Evolutionary conservation across 805 yeast species (phyloP).

Genomic region (Tetrapisispora iriomotensis): DNA sequence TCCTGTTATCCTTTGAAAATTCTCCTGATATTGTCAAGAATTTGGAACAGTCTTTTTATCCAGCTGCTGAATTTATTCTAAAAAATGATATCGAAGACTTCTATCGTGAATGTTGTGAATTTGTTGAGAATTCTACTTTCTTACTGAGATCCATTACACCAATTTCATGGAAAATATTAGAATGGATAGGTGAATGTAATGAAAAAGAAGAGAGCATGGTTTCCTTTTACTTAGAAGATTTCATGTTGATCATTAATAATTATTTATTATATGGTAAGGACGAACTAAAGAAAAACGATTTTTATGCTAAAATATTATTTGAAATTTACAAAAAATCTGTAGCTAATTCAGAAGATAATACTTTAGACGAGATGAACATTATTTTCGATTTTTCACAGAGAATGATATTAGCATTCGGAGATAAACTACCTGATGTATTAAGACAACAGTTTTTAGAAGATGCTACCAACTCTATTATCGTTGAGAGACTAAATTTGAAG

Average conservation of each 20-base stretch:
- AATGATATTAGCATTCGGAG: slow-evolving; percentile 49
- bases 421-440: slow-evolving; percentile 33
- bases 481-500: slow-evolving; percentile 19
- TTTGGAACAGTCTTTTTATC: slow-evolving; percentile 58
- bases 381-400: slow-evolving; percentile 59
- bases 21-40: slow-evolving; percentile 54
- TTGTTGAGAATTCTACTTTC: slow-evolving; percentile 61
- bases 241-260: slow-evolving; percentile 63
- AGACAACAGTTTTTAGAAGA: slow-evolving; percentile 38
- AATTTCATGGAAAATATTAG: slow-evolving; percentile 65
- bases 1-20: slow-evolving; percentile 73
- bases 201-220: slow-evolving; percentile 40
- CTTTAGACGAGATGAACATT: slow-evolving; percentile 44
- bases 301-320: slow-evolving; percentile 40
- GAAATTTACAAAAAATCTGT: slow-evolving; percentile 39
- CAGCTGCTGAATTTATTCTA: slow-evolving; percentile 60
- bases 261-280: slow-evolving; percentile 53
- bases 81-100: slow-evolving; percentile 60
- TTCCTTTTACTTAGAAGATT: slow-evolving; percentile 62
- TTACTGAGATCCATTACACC: slow-evolving; percentile 52
- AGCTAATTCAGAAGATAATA: slow-evolving; percentile 35
- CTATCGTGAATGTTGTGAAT: slow-evolving; percentile 64
- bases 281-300: slow-evolving; percentile 38
- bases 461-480: slow-evolving; percentile 30
- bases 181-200: slow-evolving; percentile 33